phyloP scores from a whole-genome alignment of 257 asterid genomes.

The Solanum piurae region DNA sequence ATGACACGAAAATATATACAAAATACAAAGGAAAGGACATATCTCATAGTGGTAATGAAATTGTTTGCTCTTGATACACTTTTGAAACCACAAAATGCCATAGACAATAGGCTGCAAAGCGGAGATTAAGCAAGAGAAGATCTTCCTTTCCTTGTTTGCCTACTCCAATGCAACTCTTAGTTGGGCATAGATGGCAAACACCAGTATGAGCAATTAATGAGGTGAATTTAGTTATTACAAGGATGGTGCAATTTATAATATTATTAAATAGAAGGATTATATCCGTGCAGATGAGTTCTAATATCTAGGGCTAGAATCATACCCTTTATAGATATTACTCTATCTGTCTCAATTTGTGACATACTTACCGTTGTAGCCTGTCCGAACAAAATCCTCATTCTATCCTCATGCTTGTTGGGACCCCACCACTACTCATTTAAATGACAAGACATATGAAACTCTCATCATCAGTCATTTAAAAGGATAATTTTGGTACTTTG shows the following conservation, averaged over 20 bases:
- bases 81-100: neutral
- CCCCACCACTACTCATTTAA: neutral
- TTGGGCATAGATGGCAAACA: neutral
- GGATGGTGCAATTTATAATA: neutral
- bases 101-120: neutral
- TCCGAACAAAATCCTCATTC: neutral
- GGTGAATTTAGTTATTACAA: neutral
- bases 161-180: neutral
- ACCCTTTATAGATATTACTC: neutral
- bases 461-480: neutral
- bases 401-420: neutral
- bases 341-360: neutral
- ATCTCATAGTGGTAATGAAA: neutral
- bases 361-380: neutral
- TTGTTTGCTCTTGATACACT: neutral
- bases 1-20: neutral
- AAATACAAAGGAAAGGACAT: neutral
- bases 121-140: neutral
- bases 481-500: neutral
- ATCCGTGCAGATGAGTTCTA: neutral
- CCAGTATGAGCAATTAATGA: neutral
- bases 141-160: neutral
- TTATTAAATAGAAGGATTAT: neutral
- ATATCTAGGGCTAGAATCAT: neutral
- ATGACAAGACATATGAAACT: neutral